Base-by-base conservation (phyloP, 805 yeast genomes). In the Blastobotrys robertii region DNA sequence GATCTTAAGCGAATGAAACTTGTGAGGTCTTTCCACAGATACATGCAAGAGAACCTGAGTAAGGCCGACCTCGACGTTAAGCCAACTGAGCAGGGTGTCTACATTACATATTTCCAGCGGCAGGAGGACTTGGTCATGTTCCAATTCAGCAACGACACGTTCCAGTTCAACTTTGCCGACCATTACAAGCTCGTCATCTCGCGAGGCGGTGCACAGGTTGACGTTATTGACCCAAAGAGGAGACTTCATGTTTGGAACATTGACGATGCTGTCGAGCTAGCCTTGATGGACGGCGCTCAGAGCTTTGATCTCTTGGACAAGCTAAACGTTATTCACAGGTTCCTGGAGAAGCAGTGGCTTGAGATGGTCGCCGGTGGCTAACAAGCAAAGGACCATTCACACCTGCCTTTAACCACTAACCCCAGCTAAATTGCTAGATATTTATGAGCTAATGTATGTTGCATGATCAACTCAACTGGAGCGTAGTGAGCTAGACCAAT, bases 131-230 rank as follows among this genome's bases (percentile, higher is more conserved):
- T 76, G 59, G 85, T 88, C 44, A 83, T 88, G 94, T 92, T 92
- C 67, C 90, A 86, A 61, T 66, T 92, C 67, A 84, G 94, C 57
- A 85, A 87, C 58, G 96, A 95, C 14, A 80, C 86, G 34, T 78
- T 84, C 63, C 98, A 92, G 63, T 88, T 88, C 67, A 92, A 92
- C 65, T 92, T 92, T 66, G 82, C 82, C 60, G 97, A 92, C 64
- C 98, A 92, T 58, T 88, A 83, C 64, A 92, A 92, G 64, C 66
- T 88, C 43, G 79, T 94, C 13, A 61, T 90, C 33, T 81, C 88
- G 36, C 80, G 80, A 52, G 69, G 75, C 43, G 97, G 95, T 15
- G 70, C 74, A 47, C 76, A 77, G 37, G 72, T 90, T 13, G 84
- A 94, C 22, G 86, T 86, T 54, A 79, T 90, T 41, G 84, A 63